Evolutionary conservation across 495 filamentous ascomycete species (phyloP).

Genomic region (Tuber magnatum): DNA sequence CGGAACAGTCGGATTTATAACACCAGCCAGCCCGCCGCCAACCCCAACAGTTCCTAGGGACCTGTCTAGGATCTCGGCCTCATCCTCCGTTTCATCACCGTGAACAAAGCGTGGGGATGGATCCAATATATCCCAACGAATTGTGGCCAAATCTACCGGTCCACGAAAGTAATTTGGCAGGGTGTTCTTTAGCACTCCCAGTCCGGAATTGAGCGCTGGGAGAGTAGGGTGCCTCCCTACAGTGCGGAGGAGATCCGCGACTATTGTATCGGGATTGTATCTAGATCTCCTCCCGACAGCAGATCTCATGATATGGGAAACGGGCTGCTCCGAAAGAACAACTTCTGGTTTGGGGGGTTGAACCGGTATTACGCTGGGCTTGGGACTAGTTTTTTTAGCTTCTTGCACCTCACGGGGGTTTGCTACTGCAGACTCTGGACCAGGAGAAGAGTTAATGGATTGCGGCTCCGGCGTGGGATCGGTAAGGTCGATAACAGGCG

Average conservation of each 20-base stretch:
- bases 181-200: slow-evolving; percentile 46
- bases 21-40: slow-evolving; percentile 7
- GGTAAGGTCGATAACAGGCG: neutral
- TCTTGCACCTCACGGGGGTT: neutral
- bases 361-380: neutral
- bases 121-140: slow-evolving; percentile 65
- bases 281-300: neutral
- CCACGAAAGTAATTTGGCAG: slow-evolving; percentile 44
- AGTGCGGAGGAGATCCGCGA: slow-evolving; percentile 57
- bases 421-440: neutral
- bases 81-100: slow-evolving; percentile 19
- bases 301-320: neutral
- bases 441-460: neutral
- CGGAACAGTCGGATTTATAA: slow-evolving; percentile 5
- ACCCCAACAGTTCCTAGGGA: slow-evolving; percentile 7
- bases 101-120: slow-evolving; percentile 35
- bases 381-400: neutral
- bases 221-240: slow-evolving; percentile 55
- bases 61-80: slow-evolving; percentile 7
- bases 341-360: neutral
- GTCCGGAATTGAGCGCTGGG: slow-evolving; percentile 54
- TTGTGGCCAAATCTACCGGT: slow-evolving; percentile 53
- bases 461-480: neutral
- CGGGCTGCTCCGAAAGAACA: neutral
- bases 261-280: slow-evolving; percentile 51